Evolutionary conservation across 352 stramenopile genomes (phyloP).

Genomic region (Blastocystis hominis): DNA sequence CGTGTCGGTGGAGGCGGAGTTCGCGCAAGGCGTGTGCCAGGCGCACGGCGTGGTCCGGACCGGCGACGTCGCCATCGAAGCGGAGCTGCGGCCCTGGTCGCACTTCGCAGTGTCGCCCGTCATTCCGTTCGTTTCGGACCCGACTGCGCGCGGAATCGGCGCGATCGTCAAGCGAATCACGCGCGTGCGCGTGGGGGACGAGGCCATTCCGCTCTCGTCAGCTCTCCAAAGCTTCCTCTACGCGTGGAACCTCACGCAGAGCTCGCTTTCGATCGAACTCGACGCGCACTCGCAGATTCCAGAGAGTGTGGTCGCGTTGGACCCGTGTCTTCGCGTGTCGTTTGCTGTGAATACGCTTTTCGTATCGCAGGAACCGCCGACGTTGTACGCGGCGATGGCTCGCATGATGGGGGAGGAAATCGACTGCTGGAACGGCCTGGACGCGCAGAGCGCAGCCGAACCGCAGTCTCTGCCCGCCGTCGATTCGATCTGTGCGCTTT

Average conservation of each 20-base stretch:
- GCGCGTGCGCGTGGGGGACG: not conserved
- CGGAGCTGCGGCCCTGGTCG: not conserved
- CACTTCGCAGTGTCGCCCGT: not conserved
- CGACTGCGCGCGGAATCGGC: not conserved
- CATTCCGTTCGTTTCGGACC: not conserved
- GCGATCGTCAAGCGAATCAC: not conserved
- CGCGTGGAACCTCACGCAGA: not conserved
- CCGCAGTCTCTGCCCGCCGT: not conserved
- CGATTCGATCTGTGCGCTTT: not conserved
- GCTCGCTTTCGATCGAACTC: not conserved
- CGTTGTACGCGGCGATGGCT: not conserved
- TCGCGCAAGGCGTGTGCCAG: not conserved
- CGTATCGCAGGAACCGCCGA: not conserved
- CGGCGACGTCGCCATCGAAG: not conserved
- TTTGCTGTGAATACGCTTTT: not conserved
- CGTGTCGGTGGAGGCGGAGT: not conserved
- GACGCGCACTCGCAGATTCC: not conserved
- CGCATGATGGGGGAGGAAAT: not conserved
- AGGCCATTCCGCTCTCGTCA: not conserved
- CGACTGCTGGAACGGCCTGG: not conserved
- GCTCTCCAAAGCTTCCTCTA: not conserved
- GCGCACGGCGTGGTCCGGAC: not conserved
- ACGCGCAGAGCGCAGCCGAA: not conserved
- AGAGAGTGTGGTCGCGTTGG: not conserved
- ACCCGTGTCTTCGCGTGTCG: not conserved